Percentiles rank a stretch among this genome's conserved stretches.
phyloP scores from a whole-genome alignment of 139 green algal species.

The Chlorella vulgaris region DNA sequence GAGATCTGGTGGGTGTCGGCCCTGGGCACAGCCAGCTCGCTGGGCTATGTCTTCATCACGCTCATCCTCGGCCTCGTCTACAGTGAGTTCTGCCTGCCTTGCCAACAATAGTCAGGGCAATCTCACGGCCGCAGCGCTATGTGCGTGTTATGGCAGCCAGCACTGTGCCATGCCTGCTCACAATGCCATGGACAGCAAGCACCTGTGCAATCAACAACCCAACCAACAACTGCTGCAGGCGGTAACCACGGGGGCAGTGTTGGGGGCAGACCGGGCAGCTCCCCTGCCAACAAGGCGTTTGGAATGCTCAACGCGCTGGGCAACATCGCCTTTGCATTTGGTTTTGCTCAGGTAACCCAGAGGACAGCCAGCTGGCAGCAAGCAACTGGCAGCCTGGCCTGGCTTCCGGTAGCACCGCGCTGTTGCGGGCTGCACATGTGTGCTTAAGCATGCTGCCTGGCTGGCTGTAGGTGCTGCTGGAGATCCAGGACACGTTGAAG shows the following conservation, averaged over 20 bases:
- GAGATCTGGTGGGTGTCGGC: conserved; percentile 48
- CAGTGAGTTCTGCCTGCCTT: not conserved
- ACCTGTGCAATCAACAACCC: too few relatives aligned
- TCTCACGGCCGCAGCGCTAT: too few relatives aligned
- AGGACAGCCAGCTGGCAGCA: not conserved
- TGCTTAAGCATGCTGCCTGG: not conserved
- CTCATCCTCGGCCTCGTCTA: conserved; percentile 47
- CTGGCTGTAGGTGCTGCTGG: conserved; percentile 20
- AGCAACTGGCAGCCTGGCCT: too few relatives aligned
- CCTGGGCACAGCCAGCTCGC: conserved; percentile 50
- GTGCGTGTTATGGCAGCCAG: too few relatives aligned
- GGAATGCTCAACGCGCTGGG: conserved; percentile 21
- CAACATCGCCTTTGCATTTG: conserved; percentile 33
- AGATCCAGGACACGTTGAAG: conserved; percentile 46
- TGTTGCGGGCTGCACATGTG: not conserved
- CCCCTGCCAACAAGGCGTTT: conserved; percentile 20
- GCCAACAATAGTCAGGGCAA: too few relatives aligned
- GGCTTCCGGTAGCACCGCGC: too few relatives aligned
- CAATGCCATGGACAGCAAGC: too few relatives aligned
- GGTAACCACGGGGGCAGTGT: conserved; percentile 20
- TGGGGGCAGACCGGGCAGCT: not conserved
- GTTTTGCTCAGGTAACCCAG: not conserved
- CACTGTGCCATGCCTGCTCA: too few relatives aligned
- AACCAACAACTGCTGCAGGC: not conserved
- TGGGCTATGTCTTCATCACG: conserved; percentile 55